Conservation (phyloP, 345 rosid genomes). For the Euphorbia tirucalli region DNA sequence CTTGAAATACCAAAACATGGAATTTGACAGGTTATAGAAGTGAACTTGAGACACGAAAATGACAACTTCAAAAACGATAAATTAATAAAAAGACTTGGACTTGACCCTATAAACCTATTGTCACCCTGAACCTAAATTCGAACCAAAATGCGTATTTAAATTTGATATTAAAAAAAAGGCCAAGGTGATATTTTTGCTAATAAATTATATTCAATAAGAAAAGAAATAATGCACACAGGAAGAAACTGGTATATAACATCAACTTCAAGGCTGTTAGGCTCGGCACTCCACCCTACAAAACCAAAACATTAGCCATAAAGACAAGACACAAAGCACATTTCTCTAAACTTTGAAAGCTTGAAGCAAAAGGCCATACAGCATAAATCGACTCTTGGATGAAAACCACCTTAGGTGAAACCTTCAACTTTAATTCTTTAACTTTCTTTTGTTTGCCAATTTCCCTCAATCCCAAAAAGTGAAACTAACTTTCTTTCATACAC, state of each 20-base stretch:
- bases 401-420: not conserved
- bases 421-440: not conserved
- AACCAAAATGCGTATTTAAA: not conserved
- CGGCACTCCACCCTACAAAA: not conserved
- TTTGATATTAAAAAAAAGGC: not conserved
- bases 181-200: not conserved
- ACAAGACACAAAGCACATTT: not conserved
- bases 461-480: not conserved
- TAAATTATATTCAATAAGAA: not conserved
- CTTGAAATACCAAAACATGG: conserved; percentile 6
- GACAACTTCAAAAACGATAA: not conserved
- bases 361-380: not conserved
- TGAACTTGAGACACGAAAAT: not conserved
- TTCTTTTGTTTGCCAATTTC: not conserved
- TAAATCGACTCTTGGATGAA: not conserved
- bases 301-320: not conserved
- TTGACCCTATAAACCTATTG: not conserved
- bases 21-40: not conserved
- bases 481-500: too few species aligned
- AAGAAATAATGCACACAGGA: not conserved
- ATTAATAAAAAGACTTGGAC: not conserved
- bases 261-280: not conserved
- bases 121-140: not conserved
- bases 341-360: not conserved
- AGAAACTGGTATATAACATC: not conserved